Conservation (phyloP, 305 asterid genomes). For the Nicotiana rustica region DNA sequence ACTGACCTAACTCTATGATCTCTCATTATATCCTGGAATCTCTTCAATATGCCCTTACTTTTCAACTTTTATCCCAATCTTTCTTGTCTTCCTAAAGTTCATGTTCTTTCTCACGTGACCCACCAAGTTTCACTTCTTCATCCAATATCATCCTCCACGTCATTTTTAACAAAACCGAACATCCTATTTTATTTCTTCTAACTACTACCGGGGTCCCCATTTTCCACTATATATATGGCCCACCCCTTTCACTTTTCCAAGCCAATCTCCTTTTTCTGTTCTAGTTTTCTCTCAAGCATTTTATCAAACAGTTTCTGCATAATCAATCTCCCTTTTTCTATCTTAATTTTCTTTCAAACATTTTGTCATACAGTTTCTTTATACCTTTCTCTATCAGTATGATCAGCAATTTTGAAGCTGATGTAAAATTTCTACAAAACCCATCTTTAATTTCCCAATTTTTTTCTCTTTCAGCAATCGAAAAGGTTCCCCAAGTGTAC, state of each 20-base stretch:
- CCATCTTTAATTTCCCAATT: slow-evolving; percentile 61
- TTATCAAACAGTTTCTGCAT: background rate
- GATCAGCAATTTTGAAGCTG: slow-evolving; percentile 70
- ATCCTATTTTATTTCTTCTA: background rate
- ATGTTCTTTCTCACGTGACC: slow-evolving; percentile 37
- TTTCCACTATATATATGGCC: slow-evolving; percentile 22
- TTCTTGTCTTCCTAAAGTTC: slow-evolving; percentile 2
- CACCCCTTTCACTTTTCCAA: background rate
- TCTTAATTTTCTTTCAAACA: background rate
- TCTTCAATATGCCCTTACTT: background rate
- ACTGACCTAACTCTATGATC: slow-evolving; percentile 35
- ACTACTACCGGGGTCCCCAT: background rate
- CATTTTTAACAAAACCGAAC: slow-evolving; percentile 5
- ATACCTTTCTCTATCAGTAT: slow-evolving; percentile 45
- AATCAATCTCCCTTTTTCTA: background rate
- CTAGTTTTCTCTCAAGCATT: background rate
- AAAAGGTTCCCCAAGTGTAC: slow-evolving; percentile 40
- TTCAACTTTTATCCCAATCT: slow-evolving; percentile 1
- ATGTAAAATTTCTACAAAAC: slow-evolving; percentile 66
- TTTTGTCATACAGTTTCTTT: slow-evolving; percentile 8
- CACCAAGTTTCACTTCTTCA: background rate
- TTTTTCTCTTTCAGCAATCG: slow-evolving; percentile 40
- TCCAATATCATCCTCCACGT: slow-evolving; percentile 48
- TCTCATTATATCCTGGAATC: slow-evolving; percentile 16
- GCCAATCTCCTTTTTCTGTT: slow-evolving; percentile 38